Evolutionary conservation across 2,329 filamentous ascomycete genomes (phyloP).

Genomic region (Penicillium paneum): DNA sequence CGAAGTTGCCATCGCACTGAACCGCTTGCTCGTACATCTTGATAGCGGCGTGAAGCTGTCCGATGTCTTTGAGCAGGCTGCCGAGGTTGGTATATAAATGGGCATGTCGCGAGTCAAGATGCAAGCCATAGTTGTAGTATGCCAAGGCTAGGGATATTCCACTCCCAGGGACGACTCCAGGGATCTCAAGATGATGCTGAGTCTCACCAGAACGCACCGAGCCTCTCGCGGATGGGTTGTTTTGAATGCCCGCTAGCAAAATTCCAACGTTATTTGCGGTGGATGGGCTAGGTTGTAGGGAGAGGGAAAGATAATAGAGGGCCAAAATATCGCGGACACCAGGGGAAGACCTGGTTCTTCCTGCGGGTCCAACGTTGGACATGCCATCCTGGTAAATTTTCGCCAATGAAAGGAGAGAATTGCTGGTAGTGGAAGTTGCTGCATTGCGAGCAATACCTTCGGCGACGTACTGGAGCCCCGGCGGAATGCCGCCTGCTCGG

Average conservation of each 20-base stretch:
- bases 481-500: constrained; percentile 68
- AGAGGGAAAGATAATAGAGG: constrained; percentile 91
- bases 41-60: constrained; percentile 85
- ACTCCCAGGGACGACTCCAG: constrained; percentile 79
- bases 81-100: constrained; percentile 96
- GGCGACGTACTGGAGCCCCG: constrained; percentile 70
- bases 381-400: constrained; percentile 98
- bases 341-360: constrained; percentile 60
- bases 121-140: constrained; percentile 93
- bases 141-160: constrained; percentile 82
- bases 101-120: constrained; percentile 82
- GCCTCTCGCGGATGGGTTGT: constrained; percentile 50
- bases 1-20: constrained; percentile 85
- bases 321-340: constrained; percentile 90
- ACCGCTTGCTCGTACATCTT: constrained; percentile 97
- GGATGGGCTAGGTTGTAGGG: constrained; percentile 90
- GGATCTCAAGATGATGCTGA: constrained; percentile 55
- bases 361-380: constrained; percentile 63
- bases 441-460: constrained; percentile 71
- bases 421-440: constrained; percentile 89
- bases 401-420: constrained; percentile 86
- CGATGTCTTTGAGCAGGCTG: constrained; percentile 92
- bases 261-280: constrained; percentile 99
- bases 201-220: constrained; percentile 35
- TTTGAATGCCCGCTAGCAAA: constrained; percentile 89